A percentile compares a stretch with the other conserved stretches of the same genome.
Conservation (phyloP, 192 early-diverging fungal species). For the Pilaira anomala region DNA sequence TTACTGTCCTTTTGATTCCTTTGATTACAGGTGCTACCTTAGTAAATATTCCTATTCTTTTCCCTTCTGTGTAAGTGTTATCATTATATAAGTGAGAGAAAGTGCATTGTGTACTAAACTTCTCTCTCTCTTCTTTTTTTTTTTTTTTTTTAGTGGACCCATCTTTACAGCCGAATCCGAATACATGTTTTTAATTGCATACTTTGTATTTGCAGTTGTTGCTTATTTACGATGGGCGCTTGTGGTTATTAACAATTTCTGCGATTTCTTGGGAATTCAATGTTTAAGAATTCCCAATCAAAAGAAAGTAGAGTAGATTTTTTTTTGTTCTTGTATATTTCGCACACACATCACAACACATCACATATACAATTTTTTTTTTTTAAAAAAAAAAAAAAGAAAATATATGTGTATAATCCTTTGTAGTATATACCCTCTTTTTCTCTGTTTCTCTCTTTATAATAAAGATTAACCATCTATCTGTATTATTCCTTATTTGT, state of each 20-base stretch:
- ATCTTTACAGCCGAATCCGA: slow-evolving; percentile 69
- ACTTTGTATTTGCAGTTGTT: slow-evolving; percentile 67
- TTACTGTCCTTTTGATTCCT: slow-evolving; percentile 74
- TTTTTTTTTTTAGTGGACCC: slow-evolving; percentile 44
- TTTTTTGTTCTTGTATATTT: no score
- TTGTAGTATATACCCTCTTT: no score
- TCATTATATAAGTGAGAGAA: background rate
- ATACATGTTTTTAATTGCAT: slow-evolving; percentile 63
- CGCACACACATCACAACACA: no score
- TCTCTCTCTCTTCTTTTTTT: background rate
- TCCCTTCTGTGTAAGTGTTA: slow-evolving; percentile 44
- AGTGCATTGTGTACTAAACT: no score
- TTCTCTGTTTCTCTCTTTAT: no score
- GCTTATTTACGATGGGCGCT: slow-evolving; percentile 86
- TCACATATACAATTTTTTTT: no score
- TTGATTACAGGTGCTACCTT: slow-evolving; percentile 69
- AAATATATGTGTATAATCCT: no score
- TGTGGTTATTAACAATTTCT: slow-evolving; percentile 86
- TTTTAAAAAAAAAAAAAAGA: no score
- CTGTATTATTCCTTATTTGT: no score
- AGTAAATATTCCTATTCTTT: slow-evolving; percentile 55
- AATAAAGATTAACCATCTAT: no score
- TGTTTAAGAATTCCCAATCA: slow-evolving; percentile 71
- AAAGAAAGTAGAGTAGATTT: background rate
- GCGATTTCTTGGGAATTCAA: slow-evolving; percentile 78